Base-by-base conservation (phyloP, 345 rosid genomes). In the Eutrema japonicum region DNA sequence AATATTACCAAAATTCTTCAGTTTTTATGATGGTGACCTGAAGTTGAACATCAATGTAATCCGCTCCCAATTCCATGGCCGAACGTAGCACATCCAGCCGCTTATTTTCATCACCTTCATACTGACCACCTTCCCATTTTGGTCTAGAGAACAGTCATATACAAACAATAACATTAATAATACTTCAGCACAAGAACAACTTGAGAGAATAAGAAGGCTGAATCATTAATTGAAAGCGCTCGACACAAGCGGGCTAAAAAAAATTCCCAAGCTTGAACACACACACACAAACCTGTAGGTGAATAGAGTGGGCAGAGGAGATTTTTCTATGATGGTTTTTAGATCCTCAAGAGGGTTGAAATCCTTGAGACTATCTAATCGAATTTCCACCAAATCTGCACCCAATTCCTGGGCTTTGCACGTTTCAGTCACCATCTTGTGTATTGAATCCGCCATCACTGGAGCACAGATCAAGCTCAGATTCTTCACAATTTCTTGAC, bases 21-120 rank as follows among this genome's bases (percentile, higher is more conserved):
- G 12, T 10, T 71, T 50, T 43, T 18, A 63, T 6, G 26, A 51
- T 42, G 53, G 13, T 41, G 76, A 94, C 97, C 97, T 94, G 84
- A 84, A 94, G 93, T 80, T 94, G 97, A 26, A 94, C 88, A 78
- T 94, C 98, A 82, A 89, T 62, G 73, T 89, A 94, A 81, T 91
- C 95, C 76, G 98, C 98, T 78, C 97, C 98, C 45, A 91, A 52
- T 70, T 91, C 96, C 93, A 89, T 86, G 47, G 98, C 98, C 69
- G 89, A 72, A 43, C 80, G 83, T 63, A 91, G 95, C 13, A 79
- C 89, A 64, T 86, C 91, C 62, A 75, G 71, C 14, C 97, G 74
- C 74, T 82, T 26, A 3, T 77, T 84, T 70, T 94, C 98, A 72
- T 88, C 98, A 52, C 96, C 98, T 49, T 80, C 96, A 72, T 94